Conservation (phyloP, 805 yeast species). For the Kazachstania taianensis region DNA sequence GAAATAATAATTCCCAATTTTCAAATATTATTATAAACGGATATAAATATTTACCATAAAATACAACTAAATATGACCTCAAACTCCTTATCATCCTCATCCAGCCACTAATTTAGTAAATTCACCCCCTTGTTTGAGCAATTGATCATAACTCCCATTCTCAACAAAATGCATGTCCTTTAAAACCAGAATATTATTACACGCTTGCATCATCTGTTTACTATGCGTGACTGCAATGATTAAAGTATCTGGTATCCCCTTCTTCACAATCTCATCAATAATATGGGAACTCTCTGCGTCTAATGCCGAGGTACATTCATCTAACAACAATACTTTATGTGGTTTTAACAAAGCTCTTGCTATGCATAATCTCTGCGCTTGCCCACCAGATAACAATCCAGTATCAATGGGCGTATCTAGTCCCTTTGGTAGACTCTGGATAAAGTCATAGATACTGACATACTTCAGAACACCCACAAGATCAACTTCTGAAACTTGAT, state of each 20-base stretch:
- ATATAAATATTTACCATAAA: not conserved
- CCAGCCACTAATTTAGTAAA: not conserved
- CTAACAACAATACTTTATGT: constrained; percentile 59
- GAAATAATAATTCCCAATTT: too few species aligned
- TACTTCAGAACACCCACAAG: constrained; percentile 33
- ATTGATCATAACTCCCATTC: constrained; percentile 3
- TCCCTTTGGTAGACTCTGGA: constrained; percentile 45
- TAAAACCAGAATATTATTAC: constrained; percentile 42
- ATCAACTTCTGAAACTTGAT: constrained; percentile 27
- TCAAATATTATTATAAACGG: too few species aligned
- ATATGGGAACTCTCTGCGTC: constrained; percentile 51
- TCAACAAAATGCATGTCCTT: constrained; percentile 41
- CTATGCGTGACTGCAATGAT: constrained; percentile 69
- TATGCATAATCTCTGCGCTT: constrained; percentile 73
- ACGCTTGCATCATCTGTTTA: constrained; percentile 48
- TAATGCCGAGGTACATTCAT: constrained; percentile 84
- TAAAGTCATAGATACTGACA: constrained; percentile 46
- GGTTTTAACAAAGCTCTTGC: constrained; percentile 68
- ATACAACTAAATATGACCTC: not conserved
- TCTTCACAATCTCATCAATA: constrained; percentile 41
- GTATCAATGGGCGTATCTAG: constrained; percentile 49
- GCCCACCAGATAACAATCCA: constrained; percentile 73
- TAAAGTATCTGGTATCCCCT: constrained; percentile 33
- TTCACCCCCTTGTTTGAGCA: not conserved
- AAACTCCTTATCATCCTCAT: not conserved